Percentiles rank a stretch among this genome's conserved stretches.
Evolutionary conservation across 768 basidiomycete species (phyloP).

Genomic region (Lactarius psammicola): DNA sequence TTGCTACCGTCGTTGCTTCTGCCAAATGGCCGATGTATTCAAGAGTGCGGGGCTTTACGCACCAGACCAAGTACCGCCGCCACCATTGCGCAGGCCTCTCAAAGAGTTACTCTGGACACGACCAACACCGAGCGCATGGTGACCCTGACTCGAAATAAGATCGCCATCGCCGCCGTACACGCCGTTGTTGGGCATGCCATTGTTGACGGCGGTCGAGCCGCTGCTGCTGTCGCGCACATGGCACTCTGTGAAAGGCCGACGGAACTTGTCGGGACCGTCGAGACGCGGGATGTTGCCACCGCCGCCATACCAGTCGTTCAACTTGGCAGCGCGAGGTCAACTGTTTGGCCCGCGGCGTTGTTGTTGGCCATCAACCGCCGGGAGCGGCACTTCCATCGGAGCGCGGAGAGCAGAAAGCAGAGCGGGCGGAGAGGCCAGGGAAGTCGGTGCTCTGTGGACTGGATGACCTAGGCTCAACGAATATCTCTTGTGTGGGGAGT

Average conservation of each 20-base stretch:
- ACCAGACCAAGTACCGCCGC: slow-evolving; percentile 51
- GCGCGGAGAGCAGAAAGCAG: slow-evolving; percentile 59
- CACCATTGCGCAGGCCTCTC: slow-evolving; percentile 47
- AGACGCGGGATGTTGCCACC: slow-evolving; percentile 84
- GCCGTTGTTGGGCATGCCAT: slow-evolving; percentile 37
- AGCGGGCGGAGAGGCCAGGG: slow-evolving; percentile 50
- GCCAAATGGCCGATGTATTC: slow-evolving; percentile 46
- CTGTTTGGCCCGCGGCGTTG: slow-evolving; percentile 39
- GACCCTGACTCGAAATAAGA: slow-evolving; percentile 37
- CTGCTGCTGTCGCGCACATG: slow-evolving; percentile 11
- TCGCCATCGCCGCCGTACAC: slow-evolving; percentile 57
- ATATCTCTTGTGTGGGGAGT: slow-evolving; percentile 65
- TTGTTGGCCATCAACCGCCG: slow-evolving; percentile 32
- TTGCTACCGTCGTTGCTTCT: slow-evolving; percentile 41
- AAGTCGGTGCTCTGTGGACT: slow-evolving; percentile 94
- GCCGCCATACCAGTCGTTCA: slow-evolving; percentile 61
- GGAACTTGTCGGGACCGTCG: slow-evolving; percentile 83
- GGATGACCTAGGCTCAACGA: slow-evolving; percentile 44
- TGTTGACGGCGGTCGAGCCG: slow-evolving; percentile 26
- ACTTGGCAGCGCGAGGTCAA: slow-evolving; percentile 57
- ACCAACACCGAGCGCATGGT: slow-evolving; percentile 33
- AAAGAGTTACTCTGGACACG: too few relatives aligned
- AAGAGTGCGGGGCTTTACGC: slow-evolving; percentile 62
- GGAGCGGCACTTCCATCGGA: slow-evolving; percentile 39
- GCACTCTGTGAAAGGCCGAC: slow-evolving; percentile 54